Percentiles rank a stretch among this genome's conserved stretches.
Conservation (phyloP, 176 grass and related monocot genomes). For the Neostapfia colusana region DNA sequence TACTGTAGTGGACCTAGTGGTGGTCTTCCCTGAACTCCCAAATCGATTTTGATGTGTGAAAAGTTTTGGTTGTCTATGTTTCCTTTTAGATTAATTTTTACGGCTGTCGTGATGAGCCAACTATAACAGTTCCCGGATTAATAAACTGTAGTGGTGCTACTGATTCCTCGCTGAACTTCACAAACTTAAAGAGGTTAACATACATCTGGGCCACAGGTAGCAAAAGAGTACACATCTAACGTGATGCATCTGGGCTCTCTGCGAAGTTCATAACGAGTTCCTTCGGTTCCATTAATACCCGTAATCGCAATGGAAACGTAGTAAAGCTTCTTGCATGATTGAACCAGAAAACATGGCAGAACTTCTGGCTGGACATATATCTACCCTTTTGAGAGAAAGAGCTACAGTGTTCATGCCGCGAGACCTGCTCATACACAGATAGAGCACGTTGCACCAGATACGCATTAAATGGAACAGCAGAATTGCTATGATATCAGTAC, state of each 20-base stretch:
- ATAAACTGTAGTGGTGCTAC: too few species aligned
- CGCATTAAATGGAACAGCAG: background rate
- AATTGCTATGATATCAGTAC: background rate
- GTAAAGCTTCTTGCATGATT: constrained; percentile 4
- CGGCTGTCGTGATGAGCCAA: background rate
- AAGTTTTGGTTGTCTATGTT: background rate
- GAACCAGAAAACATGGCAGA: background rate
- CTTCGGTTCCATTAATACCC: background rate
- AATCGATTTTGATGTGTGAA: background rate
- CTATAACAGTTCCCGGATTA: too few species aligned
- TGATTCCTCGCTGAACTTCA: too few species aligned
- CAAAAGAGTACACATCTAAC: background rate
- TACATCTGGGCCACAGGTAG: background rate
- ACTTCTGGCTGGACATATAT: background rate
- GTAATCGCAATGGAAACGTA: constrained; percentile 20
- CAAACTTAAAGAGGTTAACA: background rate
- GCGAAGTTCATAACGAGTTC: too few species aligned
- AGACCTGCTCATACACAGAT: background rate
- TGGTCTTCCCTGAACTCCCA: background rate
- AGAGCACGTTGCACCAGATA: background rate
- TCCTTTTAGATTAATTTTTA: background rate
- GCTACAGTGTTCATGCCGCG: background rate
- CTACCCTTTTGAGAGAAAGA: background rate
- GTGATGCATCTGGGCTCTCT: background rate
- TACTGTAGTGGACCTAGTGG: background rate